These are phyloP conservation scores for Gelatoporia subvermispora DNA, from an alignment of 768 basidiomycete genomes.

Conservation along the genomic window DNA sequence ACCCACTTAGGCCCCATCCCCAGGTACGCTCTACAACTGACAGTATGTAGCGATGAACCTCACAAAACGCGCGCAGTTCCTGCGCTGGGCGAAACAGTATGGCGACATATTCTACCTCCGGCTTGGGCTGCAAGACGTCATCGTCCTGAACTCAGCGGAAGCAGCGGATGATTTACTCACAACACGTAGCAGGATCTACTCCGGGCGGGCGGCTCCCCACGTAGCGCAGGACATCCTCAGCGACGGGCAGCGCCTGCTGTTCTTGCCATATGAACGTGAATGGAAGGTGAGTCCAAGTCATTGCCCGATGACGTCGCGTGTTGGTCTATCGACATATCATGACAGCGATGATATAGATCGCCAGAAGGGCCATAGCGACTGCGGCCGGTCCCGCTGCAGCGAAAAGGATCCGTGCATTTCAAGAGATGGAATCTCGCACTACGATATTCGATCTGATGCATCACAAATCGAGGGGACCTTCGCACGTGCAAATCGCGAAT, in stretches of 20 bases:
- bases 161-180: slow-evolving; percentile 17
- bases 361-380: slow-evolving; percentile 18
- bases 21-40: slow-evolving; percentile 11
- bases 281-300: slow-evolving; percentile 21
- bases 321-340: not conserved
- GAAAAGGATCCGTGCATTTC: slow-evolving; percentile 18
- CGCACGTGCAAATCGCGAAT: not conserved
- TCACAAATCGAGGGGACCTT: slow-evolving; percentile 8
- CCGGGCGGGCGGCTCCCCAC: slow-evolving; percentile 25
- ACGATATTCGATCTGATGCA: slow-evolving; percentile 19
- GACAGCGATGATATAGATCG: slow-evolving; percentile 10
- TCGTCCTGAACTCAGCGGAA: slow-evolving; percentile 16
- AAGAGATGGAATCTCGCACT: slow-evolving; percentile 25
- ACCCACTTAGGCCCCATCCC: slow-evolving; percentile 22
- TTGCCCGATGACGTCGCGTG: no score
- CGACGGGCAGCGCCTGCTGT: slow-evolving; percentile 23
- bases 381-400: slow-evolving; percentile 23
- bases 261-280: slow-evolving; percentile 24
- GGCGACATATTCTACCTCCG: slow-evolving; percentile 25
- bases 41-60: no score
- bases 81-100: slow-evolving; percentile 25
- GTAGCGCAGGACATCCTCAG: slow-evolving; percentile 30
- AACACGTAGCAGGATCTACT: slow-evolving; percentile 22
- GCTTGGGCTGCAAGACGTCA: slow-evolving; percentile 16
- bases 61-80: no score